Percentiles rank a stretch among this genome's conserved stretches.
These are phyloP conservation scores for Houttuynia cordata DNA, from an alignment of 164 flowering plant species.

Conservation along the genomic window DNA sequence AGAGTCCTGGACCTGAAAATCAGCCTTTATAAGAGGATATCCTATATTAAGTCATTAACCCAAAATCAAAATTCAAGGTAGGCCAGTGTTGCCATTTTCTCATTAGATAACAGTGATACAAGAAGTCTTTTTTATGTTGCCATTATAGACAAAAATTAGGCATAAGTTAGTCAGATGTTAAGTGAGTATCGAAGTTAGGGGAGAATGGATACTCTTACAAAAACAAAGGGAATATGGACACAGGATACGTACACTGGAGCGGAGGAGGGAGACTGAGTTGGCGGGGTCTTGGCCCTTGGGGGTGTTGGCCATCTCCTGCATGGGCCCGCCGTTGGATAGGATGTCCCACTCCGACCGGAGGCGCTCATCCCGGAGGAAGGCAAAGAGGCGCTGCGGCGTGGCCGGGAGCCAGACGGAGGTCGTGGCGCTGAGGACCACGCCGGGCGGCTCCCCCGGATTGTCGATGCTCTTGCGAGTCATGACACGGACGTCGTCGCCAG, in stretches of 20 bases:
- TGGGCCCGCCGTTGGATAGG: conserved; percentile 92
- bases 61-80: too few species aligned
- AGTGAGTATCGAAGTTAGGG: too few species aligned
- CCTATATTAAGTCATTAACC: too few species aligned
- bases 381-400: conserved; percentile 73
- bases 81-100: too few species aligned
- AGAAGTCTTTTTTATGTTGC: too few species aligned
- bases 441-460: conserved; percentile 95
- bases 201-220: too few species aligned
- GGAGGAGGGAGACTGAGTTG: conserved; percentile 91
- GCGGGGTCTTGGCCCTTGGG: conserved; percentile 94
- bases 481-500: conserved; percentile 72
- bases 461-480: conserved; percentile 91
- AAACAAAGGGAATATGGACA: too few species aligned
- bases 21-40: too few species aligned
- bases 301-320: conserved; percentile 96
- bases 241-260: conserved; percentile 47
- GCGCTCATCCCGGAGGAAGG: conserved; percentile 80
- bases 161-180: too few species aligned
- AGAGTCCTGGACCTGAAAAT: too few species aligned
- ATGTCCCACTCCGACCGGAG: conserved; percentile 95
- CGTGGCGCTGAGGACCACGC: conserved; percentile 84
- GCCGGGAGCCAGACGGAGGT: conserved; percentile 96
- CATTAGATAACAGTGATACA: too few species aligned
- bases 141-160: too few species aligned